A percentile compares a stretch with the other conserved stretches of the same genome.
Conservation (phyloP, 345 rosid species). For the Syzygium grande region DNA sequence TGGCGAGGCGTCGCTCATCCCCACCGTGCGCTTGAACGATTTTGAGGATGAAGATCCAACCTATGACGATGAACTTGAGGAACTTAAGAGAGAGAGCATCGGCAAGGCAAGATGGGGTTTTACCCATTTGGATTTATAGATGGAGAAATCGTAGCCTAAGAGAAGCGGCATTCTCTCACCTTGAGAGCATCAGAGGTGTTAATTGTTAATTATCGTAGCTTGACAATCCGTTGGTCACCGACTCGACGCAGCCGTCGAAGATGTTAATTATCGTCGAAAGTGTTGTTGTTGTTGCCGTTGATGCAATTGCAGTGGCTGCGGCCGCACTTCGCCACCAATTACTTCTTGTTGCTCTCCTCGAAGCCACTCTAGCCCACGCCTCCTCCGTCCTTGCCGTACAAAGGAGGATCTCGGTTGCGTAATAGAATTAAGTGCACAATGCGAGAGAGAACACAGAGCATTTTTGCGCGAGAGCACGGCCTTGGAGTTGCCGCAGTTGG, state of each 20-base stretch:
- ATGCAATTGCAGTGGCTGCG: conserved; percentile 76
- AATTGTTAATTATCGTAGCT: too few species aligned
- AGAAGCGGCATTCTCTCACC: conserved; percentile 27
- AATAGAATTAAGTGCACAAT: too few species aligned
- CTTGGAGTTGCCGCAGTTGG: conserved; percentile 56
- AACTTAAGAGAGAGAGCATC: conserved; percentile 22
- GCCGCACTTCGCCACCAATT: conserved; percentile 39
- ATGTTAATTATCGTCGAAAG: conserved; percentile 58
- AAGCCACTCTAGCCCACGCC: conserved; percentile 10
- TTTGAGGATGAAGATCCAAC: background rate
- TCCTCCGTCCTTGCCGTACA: conserved; percentile 18
- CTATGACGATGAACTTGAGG: background rate
- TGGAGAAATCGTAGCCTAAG: conserved; percentile 56
- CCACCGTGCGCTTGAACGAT: background rate
- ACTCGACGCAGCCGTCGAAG: conserved; percentile 30
- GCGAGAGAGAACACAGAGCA: too few species aligned
- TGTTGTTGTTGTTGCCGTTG: conserved; percentile 31
- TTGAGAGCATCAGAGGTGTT: conserved; percentile 50
- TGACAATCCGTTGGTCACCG: conserved; percentile 29
- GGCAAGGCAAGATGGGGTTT: conserved; percentile 51
- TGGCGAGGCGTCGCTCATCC: background rate
- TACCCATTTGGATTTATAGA: conserved; percentile 84
- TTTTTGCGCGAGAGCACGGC: conserved; percentile 65
- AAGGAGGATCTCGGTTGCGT: conserved; percentile 12
- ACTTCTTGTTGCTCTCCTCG: conserved; percentile 74